A percentile compares a stretch with the other conserved stretches of the same genome.
phyloP scores from a whole-genome alignment of 2,329 filamentous ascomycete genomes.

The Akanthomyces muscarius region DNA sequence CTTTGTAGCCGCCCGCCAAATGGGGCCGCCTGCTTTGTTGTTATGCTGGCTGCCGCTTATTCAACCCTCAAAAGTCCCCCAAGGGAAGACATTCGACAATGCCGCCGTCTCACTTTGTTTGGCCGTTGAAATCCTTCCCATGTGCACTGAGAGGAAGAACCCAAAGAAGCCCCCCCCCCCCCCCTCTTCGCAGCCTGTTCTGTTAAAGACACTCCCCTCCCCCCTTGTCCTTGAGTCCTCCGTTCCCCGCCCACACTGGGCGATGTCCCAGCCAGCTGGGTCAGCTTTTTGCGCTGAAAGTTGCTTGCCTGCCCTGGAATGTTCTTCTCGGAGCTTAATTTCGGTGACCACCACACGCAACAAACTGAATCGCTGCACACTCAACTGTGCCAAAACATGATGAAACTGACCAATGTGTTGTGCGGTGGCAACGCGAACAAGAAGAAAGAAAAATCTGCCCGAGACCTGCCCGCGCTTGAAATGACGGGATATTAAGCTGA shows the following conservation, averaged over 20 bases:
- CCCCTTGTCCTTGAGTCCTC: neutral
- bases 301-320: neutral
- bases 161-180: neutral
- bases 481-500: no score
- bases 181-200: no score
- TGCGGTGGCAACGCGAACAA: no score
- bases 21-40: no score
- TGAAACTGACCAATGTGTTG: neutral
- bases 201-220: conserved; percentile 2
- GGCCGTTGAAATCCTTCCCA: no score
- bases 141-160: neutral
- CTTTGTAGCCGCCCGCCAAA: no score
- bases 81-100: no score
- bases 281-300: neutral
- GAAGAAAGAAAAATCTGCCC: no score
- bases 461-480: no score
- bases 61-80: no score
- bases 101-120: no score
- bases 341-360: neutral
- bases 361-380: neutral
- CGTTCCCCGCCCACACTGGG: neutral
- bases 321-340: neutral
- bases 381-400: neutral
- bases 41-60: no score
- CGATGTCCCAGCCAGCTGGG: conserved; percentile 1